Percentiles rank a stretch among this genome's conserved stretches.
Conservation (phyloP, 2,329 filamentous ascomycete genomes). For the Neonectria sp. region DNA sequence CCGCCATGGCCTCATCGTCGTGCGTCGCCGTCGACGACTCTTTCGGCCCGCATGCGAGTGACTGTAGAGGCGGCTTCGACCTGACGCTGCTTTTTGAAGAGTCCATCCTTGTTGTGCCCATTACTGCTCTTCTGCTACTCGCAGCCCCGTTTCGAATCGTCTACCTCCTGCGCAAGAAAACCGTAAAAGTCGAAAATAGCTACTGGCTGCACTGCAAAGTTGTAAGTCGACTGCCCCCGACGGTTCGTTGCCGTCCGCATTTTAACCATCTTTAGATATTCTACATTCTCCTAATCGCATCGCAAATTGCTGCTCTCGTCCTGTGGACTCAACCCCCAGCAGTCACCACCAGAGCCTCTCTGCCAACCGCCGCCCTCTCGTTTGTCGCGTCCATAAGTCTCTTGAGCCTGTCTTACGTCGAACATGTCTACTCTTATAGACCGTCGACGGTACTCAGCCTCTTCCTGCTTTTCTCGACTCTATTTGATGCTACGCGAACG, state of each 20-base stretch:
- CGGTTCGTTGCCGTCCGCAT: not conserved
- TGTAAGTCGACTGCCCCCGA: conserved; percentile 23
- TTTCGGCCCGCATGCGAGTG: conserved; percentile 39
- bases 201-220: conserved; percentile 39
- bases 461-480: conserved; percentile 31
- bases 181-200: conserved; percentile 38
- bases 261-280: conserved; percentile 33
- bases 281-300: conserved; percentile 24
- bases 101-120: conserved; percentile 49
- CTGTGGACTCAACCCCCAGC: conserved; percentile 30
- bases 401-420: conserved; percentile 32
- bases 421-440: conserved; percentile 39
- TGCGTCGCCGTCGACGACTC: conserved; percentile 33
- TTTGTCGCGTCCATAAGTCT: not conserved
- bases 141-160: conserved; percentile 40
- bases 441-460: conserved; percentile 38
- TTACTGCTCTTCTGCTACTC: conserved; percentile 47
- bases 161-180: conserved; percentile 39
- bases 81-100: conserved; percentile 63
- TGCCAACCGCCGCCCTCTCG: conserved; percentile 9
- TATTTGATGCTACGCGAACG: conserved; percentile 32
- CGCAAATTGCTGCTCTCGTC: conserved; percentile 33
- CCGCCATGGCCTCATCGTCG: conserved; percentile 25
- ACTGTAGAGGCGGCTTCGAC: conserved; percentile 62
- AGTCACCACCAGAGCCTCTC: conserved; percentile 29